Evolutionary conservation across 2,329 filamentous ascomycete species (phyloP).

Genomic region (Sphaerostilbella broomeana): DNA sequence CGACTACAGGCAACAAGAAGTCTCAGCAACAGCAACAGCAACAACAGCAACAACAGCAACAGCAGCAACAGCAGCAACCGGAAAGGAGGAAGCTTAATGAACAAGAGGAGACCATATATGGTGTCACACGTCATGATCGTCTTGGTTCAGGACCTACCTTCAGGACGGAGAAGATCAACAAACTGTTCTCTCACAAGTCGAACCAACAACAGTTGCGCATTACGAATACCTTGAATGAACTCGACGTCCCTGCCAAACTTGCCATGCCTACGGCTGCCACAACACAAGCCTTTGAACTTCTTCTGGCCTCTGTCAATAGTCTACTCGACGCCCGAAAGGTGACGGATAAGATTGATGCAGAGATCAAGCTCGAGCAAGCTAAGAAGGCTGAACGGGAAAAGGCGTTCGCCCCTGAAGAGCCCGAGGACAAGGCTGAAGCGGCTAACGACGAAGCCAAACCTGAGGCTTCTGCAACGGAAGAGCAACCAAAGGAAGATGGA

Average conservation of each 20-base stretch:
- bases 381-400: slow-evolving; percentile 50
- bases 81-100: slow-evolving; percentile 65
- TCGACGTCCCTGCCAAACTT: slow-evolving; percentile 64
- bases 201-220: slow-evolving; percentile 71
- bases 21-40: slow-evolving; percentile 29
- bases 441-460: slow-evolving; percentile 13
- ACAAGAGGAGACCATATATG: slow-evolving; percentile 72
- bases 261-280: slow-evolving; percentile 69
- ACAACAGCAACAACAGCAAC: slow-evolving; percentile 24
- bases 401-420: slow-evolving; percentile 17
- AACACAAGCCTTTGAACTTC: slow-evolving; percentile 62
- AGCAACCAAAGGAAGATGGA: slow-evolving; percentile 19
- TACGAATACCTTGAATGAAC: slow-evolving; percentile 61
- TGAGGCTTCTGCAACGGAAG: slow-evolving; percentile 12
- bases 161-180: slow-evolving; percentile 75
- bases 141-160: slow-evolving; percentile 82
- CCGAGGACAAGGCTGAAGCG: slow-evolving; percentile 10
- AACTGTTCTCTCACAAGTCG: slow-evolving; percentile 70
- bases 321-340: slow-evolving; percentile 69
- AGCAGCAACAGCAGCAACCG: slow-evolving; percentile 31
- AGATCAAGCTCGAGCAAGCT: slow-evolving; percentile 55
- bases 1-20: slow-evolving; percentile 46
- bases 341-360: slow-evolving; percentile 67
- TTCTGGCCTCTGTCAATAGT: slow-evolving; percentile 60
- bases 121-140: slow-evolving; percentile 79